These are phyloP conservation scores for Miscanthus sacchariflorus DNA, from an alignment of 202 grass and related monocot genomes.

Conservation along the genomic window DNA sequence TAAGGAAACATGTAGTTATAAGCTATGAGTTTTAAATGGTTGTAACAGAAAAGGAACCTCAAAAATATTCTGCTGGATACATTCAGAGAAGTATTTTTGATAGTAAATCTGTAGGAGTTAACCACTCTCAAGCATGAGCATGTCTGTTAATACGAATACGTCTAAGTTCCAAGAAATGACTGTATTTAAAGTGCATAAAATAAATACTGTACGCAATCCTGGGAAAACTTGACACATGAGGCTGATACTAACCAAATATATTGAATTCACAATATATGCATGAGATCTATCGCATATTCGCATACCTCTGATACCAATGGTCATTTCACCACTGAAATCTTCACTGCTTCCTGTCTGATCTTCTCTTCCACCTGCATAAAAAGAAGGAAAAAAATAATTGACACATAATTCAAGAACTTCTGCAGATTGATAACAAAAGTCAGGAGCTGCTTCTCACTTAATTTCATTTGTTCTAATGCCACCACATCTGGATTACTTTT, in stretches of 20 bases:
- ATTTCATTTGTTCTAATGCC: slow-evolving; percentile 60
- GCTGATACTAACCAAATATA: slow-evolving; percentile 36
- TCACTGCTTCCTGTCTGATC: slow-evolving; percentile 53
- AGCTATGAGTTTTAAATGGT: slow-evolving; percentile 32
- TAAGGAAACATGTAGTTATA: background rate
- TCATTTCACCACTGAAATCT: slow-evolving; percentile 51
- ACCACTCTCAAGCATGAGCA: slow-evolving; percentile 7
- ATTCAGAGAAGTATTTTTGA: slow-evolving; percentile 1
- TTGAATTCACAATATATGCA: slow-evolving; percentile 20
- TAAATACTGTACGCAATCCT: background rate
- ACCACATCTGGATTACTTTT: slow-evolving; percentile 54
- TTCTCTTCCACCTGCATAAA: slow-evolving; percentile 54
- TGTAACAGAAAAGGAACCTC: slow-evolving; percentile 10
- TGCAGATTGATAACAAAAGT: background rate
- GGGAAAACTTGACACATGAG: background rate
- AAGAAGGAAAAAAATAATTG: background rate
- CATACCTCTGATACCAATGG: slow-evolving; percentile 42
- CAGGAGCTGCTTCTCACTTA: slow-evolving; percentile 51
- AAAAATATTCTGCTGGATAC: background rate
- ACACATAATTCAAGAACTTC: slow-evolving; percentile 19
- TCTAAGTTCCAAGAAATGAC: slow-evolving; percentile 3
- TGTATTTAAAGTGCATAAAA: background rate
- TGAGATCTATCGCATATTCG: slow-evolving; percentile 28
- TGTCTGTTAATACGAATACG: slow-evolving; percentile 8
- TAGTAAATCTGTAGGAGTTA: slow-evolving; percentile 11